Percentiles rank a stretch among this genome's conserved stretches.
Evolutionary conservation across 2,329 filamentous ascomycete species (phyloP).

Genomic region (Rasamsonia emersonii): DNA sequence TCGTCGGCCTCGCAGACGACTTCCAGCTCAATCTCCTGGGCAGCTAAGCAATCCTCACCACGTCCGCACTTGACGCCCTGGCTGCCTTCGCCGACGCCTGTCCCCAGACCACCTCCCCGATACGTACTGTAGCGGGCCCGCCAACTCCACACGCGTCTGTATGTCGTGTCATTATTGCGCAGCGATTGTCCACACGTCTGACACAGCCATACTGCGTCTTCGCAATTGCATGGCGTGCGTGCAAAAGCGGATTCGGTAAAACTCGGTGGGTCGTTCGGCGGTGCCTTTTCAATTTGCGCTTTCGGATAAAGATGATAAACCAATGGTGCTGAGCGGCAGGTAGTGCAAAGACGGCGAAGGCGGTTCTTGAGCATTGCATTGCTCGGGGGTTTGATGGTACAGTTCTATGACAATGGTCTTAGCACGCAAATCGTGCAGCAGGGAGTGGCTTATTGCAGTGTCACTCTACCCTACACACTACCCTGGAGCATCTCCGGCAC

Average conservation of each 20-base stretch:
- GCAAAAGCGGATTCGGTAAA: constrained; percentile 43
- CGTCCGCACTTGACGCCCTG: constrained; percentile 82
- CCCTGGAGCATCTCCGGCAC: constrained; percentile 66
- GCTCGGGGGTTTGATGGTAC: constrained; percentile 73
- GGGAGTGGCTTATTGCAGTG: neutral
- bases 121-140: constrained; percentile 71
- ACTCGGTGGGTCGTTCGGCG: constrained; percentile 20
- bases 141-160: constrained; percentile 75
- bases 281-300: constrained; percentile 22
- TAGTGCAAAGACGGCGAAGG: constrained; percentile 70
- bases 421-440: no score
- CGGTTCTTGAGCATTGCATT: constrained; percentile 59
- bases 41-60: constrained; percentile 66
- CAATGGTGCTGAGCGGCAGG: constrained; percentile 66
- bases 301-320: constrained; percentile 19
- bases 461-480: constrained; percentile 69
- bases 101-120: constrained; percentile 70
- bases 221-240: constrained; percentile 51
- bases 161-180: constrained; percentile 47
- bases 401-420: constrained; percentile 56
- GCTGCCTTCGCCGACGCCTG: constrained; percentile 79
- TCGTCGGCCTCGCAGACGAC: constrained; percentile 79
- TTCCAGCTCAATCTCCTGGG: constrained; percentile 70
- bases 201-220: constrained; percentile 66
- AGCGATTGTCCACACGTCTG: constrained; percentile 71